These are phyloP conservation scores for Aspergillus brasiliensis DNA, from an alignment of 2,329 filamentous ascomycete species.

Conservation along the genomic window DNA sequence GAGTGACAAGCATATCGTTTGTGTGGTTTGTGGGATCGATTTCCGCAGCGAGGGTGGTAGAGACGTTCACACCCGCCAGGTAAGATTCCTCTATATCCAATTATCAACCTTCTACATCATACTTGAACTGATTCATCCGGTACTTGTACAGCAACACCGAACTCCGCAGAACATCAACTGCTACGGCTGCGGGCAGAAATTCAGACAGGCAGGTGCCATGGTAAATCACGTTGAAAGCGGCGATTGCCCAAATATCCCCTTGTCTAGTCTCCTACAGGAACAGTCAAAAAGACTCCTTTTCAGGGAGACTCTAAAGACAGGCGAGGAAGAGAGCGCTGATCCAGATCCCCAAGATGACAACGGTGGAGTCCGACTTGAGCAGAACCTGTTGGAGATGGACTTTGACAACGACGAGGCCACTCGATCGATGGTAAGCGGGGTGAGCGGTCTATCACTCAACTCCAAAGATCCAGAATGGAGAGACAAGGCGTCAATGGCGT, in stretches of 20 bases:
- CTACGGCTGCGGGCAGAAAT: slow-evolving; percentile 48
- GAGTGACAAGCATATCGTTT: slow-evolving; percentile 53
- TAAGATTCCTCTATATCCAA: slow-evolving; percentile 31
- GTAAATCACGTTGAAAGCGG: slow-evolving; percentile 59
- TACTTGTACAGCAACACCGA: slow-evolving; percentile 49
- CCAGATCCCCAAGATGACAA: slow-evolving; percentile 19
- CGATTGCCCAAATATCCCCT: slow-evolving; percentile 49
- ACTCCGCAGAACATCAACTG: slow-evolving; percentile 55
- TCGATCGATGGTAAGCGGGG: background rate
- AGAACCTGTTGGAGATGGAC: background rate
- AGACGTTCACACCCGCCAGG: slow-evolving; percentile 54
- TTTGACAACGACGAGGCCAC: background rate
- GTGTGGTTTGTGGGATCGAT: slow-evolving; percentile 59
- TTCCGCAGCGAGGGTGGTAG: slow-evolving; percentile 57
- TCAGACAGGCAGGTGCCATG: slow-evolving; percentile 51
- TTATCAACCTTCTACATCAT: background rate
- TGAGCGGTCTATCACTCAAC: background rate
- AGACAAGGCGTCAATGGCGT: background rate
- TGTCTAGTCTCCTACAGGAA: slow-evolving; percentile 49
- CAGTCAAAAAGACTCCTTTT: slow-evolving; percentile 55
- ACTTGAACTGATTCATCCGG: background rate
- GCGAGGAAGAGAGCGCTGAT: slow-evolving; percentile 5
- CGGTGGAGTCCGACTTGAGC: slow-evolving; percentile 27
- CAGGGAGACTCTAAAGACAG: slow-evolving; percentile 30
- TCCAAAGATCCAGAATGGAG: background rate